Conservation (phyloP, 208 protist species). For the Strigomonas oncopelti region DNA sequence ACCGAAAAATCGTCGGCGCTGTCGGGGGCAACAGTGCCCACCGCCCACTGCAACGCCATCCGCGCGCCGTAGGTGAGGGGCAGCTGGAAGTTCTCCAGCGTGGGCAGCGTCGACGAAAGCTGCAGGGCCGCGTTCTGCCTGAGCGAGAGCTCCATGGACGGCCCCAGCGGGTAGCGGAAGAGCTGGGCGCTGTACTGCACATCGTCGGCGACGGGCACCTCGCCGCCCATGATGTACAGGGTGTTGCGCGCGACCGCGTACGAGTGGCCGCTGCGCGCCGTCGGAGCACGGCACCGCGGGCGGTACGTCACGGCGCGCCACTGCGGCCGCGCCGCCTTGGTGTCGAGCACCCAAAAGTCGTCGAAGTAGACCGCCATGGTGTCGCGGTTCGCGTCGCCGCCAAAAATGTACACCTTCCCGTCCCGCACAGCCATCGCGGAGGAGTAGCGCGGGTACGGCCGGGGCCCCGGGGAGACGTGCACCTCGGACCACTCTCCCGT, state of each 20-base stretch:
- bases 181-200: conserved; percentile 49
- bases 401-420: conserved; percentile 60
- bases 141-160: conserved; percentile 37
- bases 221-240: conserved; percentile 74
- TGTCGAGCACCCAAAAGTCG: conserved; percentile 69
- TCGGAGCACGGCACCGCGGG: conserved; percentile 23
- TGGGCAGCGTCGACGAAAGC: conserved; percentile 13
- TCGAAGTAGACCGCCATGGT: conserved; percentile 47
- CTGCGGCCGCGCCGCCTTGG: background rate
- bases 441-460: conserved; percentile 48
- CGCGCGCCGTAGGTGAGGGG: background rate
- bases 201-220: conserved; percentile 25
- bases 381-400: conserved; percentile 64
- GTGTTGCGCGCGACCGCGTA: conserved; percentile 37
- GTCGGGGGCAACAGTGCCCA: background rate
- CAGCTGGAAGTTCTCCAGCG: background rate
- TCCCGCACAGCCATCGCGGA: conserved; percentile 41
- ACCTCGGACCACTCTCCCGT: conserved; percentile 27
- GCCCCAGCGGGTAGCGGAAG: conserved; percentile 54
- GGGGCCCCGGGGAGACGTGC: conserved; percentile 2
- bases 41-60: background rate
- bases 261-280: conserved; percentile 57
- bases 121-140: conserved; percentile 45
- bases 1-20: background rate
- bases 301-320: conserved; percentile 23